These are phyloP conservation scores for Saprolegnia diclina DNA, from an alignment of 352 stramenopile genomes.

Conservation along the genomic window DNA sequence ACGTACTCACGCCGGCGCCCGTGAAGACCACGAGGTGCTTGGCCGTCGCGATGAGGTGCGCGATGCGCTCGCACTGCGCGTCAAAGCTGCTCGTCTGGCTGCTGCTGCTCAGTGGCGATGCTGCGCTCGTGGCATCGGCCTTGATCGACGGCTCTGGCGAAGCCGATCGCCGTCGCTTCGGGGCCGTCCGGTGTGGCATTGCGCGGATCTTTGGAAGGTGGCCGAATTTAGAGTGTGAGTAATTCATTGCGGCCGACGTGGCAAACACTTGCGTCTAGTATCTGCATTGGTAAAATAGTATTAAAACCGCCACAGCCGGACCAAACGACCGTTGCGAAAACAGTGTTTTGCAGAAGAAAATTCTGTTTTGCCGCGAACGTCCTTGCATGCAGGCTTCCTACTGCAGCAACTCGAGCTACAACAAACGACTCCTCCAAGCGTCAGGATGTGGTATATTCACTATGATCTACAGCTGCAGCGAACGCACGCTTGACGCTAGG, in stretches of 20 bases:
- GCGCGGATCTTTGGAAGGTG: background rate
- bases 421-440: no score
- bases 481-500: no score
- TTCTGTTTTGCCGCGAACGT: no score
- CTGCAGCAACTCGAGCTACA: no score
- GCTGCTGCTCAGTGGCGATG: background rate
- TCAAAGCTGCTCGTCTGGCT: constrained; percentile 36
- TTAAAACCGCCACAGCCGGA: background rate
- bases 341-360: background rate
- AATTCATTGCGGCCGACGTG: background rate
- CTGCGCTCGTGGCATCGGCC: background rate
- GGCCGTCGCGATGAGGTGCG: constrained; percentile 48
- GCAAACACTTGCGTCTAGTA: background rate
- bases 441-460: no score
- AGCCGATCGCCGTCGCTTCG: background rate
- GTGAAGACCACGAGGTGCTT: constrained; percentile 77
- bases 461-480: no score
- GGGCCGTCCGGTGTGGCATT: background rate
- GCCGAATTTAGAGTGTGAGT: background rate
- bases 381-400: no score
- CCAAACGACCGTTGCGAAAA: background rate
- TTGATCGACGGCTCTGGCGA: background rate
- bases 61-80: constrained; percentile 51
- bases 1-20: constrained; percentile 72
- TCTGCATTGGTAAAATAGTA: background rate